Evolutionary conservation across 2,329 filamentous ascomycete species (phyloP).

Genomic region (Diaporthe vexans): DNA sequence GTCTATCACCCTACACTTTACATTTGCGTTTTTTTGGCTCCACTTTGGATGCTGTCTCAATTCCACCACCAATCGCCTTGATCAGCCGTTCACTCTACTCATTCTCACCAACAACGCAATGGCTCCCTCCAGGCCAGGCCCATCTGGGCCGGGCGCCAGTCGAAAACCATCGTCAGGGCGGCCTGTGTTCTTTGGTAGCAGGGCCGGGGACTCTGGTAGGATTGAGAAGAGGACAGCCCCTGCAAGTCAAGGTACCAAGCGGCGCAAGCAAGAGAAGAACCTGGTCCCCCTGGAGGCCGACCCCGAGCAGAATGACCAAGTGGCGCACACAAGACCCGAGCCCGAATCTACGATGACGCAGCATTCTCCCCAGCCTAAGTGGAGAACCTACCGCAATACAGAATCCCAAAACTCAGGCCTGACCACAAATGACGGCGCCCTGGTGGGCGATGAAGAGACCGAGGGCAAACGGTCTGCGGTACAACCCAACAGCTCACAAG

Average conservation of each 20-base stretch:
- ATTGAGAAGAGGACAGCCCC: not conserved
- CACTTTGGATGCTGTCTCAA: not conserved
- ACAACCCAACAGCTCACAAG: not conserved
- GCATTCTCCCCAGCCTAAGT: not conserved
- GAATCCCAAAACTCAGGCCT: not conserved
- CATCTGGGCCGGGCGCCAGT: no score
- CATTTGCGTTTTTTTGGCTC: no score
- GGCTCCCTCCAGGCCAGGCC: not conserved
- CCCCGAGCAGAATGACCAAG: not conserved
- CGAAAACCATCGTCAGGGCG: no score
- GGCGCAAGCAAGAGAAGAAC: not conserved
- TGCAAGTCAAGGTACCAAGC: not conserved
- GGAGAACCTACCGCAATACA: not conserved
- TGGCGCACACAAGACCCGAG: not conserved
- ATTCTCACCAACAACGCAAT: not conserved
- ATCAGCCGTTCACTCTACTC: no score
- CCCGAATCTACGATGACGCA: not conserved
- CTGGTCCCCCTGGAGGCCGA: not conserved
- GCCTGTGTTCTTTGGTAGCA: not conserved
- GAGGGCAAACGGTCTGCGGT: not conserved
- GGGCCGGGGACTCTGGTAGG: not conserved
- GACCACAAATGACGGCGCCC: not conserved
- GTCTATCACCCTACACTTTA: not conserved
- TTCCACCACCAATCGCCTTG: not conserved
- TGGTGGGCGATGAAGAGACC: not conserved